Evolutionary conservation across 768 basidiomycete genomes (phyloP).

Genomic region (Leccinum pellstonianum): DNA sequence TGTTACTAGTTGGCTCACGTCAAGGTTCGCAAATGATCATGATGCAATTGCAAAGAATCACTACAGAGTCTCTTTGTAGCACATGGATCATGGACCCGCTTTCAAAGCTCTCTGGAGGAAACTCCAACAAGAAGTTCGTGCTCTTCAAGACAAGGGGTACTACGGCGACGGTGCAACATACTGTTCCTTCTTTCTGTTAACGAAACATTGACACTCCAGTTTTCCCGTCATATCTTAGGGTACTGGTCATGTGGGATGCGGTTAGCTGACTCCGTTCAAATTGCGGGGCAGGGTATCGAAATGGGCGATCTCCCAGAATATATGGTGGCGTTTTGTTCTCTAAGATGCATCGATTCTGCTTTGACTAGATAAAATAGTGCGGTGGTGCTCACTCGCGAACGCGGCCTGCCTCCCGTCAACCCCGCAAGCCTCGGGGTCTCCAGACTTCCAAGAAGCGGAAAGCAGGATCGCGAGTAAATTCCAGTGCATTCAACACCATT

Average conservation of each 20-base stretch:
- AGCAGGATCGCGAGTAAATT: slow-evolving; percentile 64
- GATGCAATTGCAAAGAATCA: not conserved
- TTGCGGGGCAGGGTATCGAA: slow-evolving; percentile 51
- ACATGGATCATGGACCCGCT: slow-evolving; percentile 75
- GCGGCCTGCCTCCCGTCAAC: slow-evolving; percentile 49
- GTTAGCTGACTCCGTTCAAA: slow-evolving; percentile 58
- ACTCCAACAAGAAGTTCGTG: slow-evolving; percentile 62
- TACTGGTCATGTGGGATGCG: slow-evolving; percentile 81
- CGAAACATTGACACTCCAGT: slow-evolving; percentile 7
- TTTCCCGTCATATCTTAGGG: slow-evolving; percentile 40
- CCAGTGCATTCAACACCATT: slow-evolving; percentile 56
- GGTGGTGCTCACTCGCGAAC: slow-evolving; percentile 72
- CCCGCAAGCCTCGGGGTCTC: slow-evolving; percentile 52
- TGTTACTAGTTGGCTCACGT: slow-evolving; percentile 71
- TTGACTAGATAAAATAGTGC: slow-evolving; percentile 46
- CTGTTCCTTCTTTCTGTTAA: not conserved
- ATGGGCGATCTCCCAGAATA: slow-evolving; percentile 71
- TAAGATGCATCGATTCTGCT: not conserved
- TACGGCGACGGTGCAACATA: slow-evolving; percentile 69
- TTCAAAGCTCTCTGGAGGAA: slow-evolving; percentile 76
- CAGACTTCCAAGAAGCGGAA: slow-evolving; percentile 71
- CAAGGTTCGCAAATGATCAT: slow-evolving; percentile 45
- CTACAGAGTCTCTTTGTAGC: slow-evolving; percentile 37
- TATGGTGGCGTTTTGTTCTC: slow-evolving; percentile 45
- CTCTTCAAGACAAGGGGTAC: slow-evolving; percentile 72